phyloP scores from a whole-genome alignment of 1,139 yeast species.

The Candida tunisiensis region DNA sequence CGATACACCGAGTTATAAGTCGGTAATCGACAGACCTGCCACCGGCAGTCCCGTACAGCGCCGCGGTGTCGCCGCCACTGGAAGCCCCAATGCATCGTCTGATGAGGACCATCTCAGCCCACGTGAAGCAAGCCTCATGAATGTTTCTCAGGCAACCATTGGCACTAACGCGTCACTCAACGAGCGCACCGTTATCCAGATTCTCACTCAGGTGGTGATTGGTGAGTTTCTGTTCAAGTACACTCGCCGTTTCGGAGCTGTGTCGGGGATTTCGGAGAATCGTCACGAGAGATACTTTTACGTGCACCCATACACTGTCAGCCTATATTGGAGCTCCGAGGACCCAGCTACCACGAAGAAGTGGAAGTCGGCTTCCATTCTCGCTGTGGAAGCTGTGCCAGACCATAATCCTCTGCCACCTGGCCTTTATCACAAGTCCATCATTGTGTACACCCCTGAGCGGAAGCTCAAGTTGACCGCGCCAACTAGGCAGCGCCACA shows the following conservation, averaged over 20 bases:
- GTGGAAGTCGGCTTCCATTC: slow-evolving; percentile 69
- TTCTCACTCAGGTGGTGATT: slow-evolving; percentile 80
- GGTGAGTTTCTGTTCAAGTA: slow-evolving; percentile 87
- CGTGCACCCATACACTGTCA: slow-evolving; percentile 89
- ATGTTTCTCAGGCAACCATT: slow-evolving; percentile 28
- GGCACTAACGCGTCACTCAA: slow-evolving; percentile 57
- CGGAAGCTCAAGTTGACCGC: slow-evolving; percentile 69
- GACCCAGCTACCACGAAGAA: slow-evolving; percentile 51
- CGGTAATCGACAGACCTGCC: too few relatives aligned
- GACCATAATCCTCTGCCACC: slow-evolving; percentile 85
- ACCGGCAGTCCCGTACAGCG: too few relatives aligned
- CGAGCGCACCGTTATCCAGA: slow-evolving; percentile 59
- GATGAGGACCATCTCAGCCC: slow-evolving; percentile 3
- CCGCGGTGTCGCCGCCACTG: too few relatives aligned
- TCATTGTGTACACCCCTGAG: slow-evolving; percentile 55
- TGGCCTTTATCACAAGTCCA: slow-evolving; percentile 75
- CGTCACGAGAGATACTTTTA: slow-evolving; percentile 91
- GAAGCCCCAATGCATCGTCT: too few relatives aligned
- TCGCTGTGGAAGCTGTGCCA: slow-evolving; percentile 60
- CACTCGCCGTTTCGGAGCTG: slow-evolving; percentile 60
- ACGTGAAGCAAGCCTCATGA: slow-evolving; percentile 6
- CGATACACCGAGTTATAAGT: too few relatives aligned
- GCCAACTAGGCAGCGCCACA: slow-evolving; percentile 75
- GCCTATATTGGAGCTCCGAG: slow-evolving; percentile 75
- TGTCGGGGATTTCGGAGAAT: slow-evolving; percentile 57